A percentile compares a stretch with the other conserved stretches of the same genome.
Conservation (phyloP, 495 filamentous ascomycete species). For the Xylaria nigripes region DNA sequence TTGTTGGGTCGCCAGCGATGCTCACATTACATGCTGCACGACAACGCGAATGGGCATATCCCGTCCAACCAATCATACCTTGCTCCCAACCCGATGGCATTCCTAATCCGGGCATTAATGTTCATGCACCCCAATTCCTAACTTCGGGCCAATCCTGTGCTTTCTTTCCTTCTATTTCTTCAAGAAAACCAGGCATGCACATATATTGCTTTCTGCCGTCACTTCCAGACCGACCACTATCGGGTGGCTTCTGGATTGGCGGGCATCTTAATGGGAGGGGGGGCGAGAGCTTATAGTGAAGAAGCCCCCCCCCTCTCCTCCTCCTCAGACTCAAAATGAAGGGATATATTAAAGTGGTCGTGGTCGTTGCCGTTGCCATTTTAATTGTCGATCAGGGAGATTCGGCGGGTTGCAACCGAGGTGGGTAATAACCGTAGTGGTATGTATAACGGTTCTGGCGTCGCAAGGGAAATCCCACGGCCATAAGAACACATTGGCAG, state of each 20-base stretch:
- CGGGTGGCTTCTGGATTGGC: too few relatives aligned
- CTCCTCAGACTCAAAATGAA: too few relatives aligned
- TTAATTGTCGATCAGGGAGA: too few relatives aligned
- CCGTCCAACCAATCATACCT: not conserved
- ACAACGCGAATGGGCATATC: not conserved
- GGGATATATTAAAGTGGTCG: too few relatives aligned
- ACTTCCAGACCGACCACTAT: too few relatives aligned
- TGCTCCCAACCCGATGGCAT: not conserved
- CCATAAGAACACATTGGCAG: not conserved
- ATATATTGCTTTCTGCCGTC: too few relatives aligned
- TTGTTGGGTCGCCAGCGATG: not conserved
- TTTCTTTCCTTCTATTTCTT: not conserved
- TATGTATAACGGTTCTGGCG: not conserved
- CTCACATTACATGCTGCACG: not conserved
- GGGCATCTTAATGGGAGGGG: too few relatives aligned
- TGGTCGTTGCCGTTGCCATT: too few relatives aligned
- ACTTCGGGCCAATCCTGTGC: not conserved
- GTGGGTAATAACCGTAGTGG: too few relatives aligned
- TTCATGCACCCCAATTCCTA: not conserved
- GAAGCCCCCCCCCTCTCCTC: too few relatives aligned
- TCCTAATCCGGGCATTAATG: constrained; percentile 6
- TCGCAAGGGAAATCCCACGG: not conserved
- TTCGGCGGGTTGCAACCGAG: too few relatives aligned
- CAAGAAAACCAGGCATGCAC: not conserved
- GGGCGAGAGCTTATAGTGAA: too few relatives aligned